Evolutionary conservation across 768 basidiomycete genomes (phyloP).

Genomic region (Cystoderma amianthinum): DNA sequence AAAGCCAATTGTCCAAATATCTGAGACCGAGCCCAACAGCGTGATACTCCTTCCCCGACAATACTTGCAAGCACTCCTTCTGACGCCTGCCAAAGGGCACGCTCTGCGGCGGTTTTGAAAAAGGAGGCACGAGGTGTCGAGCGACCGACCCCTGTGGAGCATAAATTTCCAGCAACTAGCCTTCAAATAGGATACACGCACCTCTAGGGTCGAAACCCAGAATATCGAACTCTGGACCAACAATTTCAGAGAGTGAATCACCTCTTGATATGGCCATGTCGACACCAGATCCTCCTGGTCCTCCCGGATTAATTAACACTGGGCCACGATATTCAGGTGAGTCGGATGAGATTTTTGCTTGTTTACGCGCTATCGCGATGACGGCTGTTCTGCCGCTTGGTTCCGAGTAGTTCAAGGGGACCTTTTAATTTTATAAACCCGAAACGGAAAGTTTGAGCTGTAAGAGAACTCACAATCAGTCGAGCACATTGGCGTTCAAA

Average conservation of each 20-base stretch:
- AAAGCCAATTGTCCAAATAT: conserved; percentile 22
- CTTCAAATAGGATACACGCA: conserved; percentile 8
- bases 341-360: conserved; percentile 18
- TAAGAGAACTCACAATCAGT: too few relatives aligned
- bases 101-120: conserved; percentile 26
- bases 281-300: conserved; percentile 40
- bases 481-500: too few relatives aligned
- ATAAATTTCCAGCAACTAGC: neutral
- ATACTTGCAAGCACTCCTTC: neutral
- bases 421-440: too few relatives aligned
- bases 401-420: conserved; percentile 37
- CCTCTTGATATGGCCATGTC: conserved; percentile 15
- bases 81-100: conserved; percentile 18
- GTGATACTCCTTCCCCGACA: conserved; percentile 16
- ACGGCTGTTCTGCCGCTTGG: conserved; percentile 26
- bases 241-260: conserved; percentile 14
- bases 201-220: conserved; percentile 42
- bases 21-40: conserved; percentile 23
- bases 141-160: conserved; percentile 20
- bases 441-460: too few relatives aligned
- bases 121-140: conserved; percentile 27
- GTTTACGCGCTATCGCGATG: conserved; percentile 36
- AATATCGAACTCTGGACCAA: conserved; percentile 38
- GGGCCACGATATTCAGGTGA: conserved; percentile 32
- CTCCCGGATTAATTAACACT: conserved; percentile 40